Conservation (phyloP, 345 rosid genomes). For the Rhodamnia argentea region DNA sequence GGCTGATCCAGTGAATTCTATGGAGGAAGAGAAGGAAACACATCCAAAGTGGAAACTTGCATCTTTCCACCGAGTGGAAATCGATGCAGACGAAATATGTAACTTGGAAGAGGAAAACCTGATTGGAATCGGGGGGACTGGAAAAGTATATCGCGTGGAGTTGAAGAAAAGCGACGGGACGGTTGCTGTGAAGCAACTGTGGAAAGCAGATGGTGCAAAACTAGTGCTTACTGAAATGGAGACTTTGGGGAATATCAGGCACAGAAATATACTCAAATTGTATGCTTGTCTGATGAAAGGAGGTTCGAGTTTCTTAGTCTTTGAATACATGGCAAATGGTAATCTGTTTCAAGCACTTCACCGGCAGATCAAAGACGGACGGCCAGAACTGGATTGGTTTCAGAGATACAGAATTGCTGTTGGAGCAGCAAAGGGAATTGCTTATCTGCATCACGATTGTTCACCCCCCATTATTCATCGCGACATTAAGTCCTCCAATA, state of each 20-base stretch:
- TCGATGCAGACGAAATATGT: conserved; percentile 68
- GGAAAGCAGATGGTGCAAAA: conserved; percentile 45
- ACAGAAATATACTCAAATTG: conserved; percentile 67
- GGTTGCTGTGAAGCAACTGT: conserved; percentile 73
- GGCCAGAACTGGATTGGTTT: conserved; percentile 55
- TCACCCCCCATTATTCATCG: conserved; percentile 71
- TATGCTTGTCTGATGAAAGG: conserved; percentile 56
- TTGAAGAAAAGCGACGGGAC: conserved; percentile 49
- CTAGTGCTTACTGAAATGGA: conserved; percentile 65
- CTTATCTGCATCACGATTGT: conserved; percentile 86
- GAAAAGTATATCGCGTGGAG: conserved; percentile 73
- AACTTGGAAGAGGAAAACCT: conserved; percentile 49
- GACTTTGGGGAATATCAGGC: conserved; percentile 71
- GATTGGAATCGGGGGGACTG: conserved; percentile 80
- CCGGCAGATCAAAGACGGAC: conserved; percentile 32
- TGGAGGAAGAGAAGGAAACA: conserved; percentile 16
- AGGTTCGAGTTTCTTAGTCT: conserved; percentile 59
- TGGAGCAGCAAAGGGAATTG: conserved; percentile 80
- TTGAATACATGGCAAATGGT: conserved; percentile 80
- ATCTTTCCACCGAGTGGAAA: conserved; percentile 55
- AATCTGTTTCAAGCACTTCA: conserved; percentile 63
- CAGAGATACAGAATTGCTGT: conserved; percentile 60
- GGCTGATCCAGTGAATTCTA: conserved; percentile 5
- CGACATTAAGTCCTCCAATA: conserved; percentile 83
- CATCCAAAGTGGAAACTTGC: conserved; percentile 45